A percentile compares a stretch with the other conserved stretches of the same genome.
These are phyloP conservation scores for Fennellomyces sp. DNA, from an alignment of 371 early-diverging fungal genomes.

Conservation along the genomic window DNA sequence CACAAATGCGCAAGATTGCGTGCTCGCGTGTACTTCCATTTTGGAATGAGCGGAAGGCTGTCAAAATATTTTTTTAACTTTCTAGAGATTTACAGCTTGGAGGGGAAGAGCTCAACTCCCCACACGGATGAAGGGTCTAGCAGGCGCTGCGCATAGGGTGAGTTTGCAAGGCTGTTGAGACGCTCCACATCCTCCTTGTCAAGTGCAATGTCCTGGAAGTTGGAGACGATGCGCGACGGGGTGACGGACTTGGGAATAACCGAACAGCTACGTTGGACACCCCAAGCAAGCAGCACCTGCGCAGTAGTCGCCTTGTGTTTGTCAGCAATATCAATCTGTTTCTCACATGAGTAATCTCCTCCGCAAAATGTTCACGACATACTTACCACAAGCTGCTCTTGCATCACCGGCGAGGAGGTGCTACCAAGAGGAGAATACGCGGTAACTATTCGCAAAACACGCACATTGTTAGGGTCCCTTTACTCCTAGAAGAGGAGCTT, in stretches of 20 bases:
- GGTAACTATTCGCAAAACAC: conserved; percentile 66
- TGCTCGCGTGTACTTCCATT: too few relatives aligned
- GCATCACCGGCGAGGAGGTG: conserved; percentile 45
- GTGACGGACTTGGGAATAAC: conserved; percentile 70
- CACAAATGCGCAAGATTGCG: too few relatives aligned
- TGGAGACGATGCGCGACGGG: conserved; percentile 50
- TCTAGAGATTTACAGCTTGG: background rate
- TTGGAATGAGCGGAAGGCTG: too few relatives aligned
- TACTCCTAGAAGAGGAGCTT: background rate
- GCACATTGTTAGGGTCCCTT: conserved; percentile 15
- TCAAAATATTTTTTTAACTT: too few relatives aligned
- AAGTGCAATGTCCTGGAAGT: conserved; percentile 55
- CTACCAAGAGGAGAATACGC: conserved; percentile 88
- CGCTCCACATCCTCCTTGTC: conserved; percentile 29
- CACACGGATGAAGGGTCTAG: conserved; percentile 31
- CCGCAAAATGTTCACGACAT: background rate
- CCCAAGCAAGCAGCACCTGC: conserved; percentile 82
- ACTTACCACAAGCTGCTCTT: conserved; percentile 37
- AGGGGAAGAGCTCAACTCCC: conserved; percentile 32
- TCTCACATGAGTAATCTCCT: background rate
- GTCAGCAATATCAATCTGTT: conserved; percentile 61
- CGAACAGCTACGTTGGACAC: conserved; percentile 63
- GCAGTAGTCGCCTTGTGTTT: conserved; percentile 69
- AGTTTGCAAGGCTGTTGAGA: background rate
- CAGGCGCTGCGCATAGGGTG: conserved; percentile 11